A percentile compares a stretch with the other conserved stretches of the same genome.
These are phyloP conservation scores for Rutstroemia sp. DNA, from an alignment of 2,329 filamentous ascomycete species.

Conservation along the genomic window DNA sequence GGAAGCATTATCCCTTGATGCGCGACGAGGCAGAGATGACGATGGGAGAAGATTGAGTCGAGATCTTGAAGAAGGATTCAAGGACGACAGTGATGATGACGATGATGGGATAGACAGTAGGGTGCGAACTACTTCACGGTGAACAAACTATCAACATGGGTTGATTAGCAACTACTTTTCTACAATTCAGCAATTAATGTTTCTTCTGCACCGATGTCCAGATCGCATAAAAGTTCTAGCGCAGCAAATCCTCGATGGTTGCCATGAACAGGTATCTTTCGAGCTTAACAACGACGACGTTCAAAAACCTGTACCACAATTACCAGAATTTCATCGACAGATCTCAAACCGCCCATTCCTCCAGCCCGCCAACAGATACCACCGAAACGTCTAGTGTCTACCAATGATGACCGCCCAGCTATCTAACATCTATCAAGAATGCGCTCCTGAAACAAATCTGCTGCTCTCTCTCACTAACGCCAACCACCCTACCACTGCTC, in stretches of 20 bases:
- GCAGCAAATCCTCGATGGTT: too few relatives aligned
- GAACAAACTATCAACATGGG: conserved; percentile 3
- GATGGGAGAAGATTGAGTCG: conserved; percentile 62
- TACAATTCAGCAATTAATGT: neutral
- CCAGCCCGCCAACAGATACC: neutral
- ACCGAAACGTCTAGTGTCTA: neutral
- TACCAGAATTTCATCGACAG: too few relatives aligned
- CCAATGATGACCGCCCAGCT: neutral
- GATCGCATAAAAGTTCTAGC: neutral
- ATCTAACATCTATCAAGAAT: too few relatives aligned
- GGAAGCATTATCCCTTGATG: conserved; percentile 33
- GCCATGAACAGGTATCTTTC: too few relatives aligned
- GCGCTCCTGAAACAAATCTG: too few relatives aligned
- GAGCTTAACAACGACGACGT: too few relatives aligned
- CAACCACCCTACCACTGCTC: conserved; percentile 21
- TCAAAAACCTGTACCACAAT: too few relatives aligned
- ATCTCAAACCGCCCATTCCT: too few relatives aligned
- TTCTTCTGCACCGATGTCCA: neutral
- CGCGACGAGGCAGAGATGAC: conserved; percentile 31
- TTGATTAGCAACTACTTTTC: neutral
- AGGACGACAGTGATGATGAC: conserved; percentile 64
- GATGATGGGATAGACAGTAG: conserved; percentile 10
- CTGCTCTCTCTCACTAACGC: neutral
- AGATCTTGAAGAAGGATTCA: conserved; percentile 71
- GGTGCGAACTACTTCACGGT: conserved; percentile 8